These are phyloP conservation scores for Trichoderma sp. DNA, from an alignment of 2,329 filamentous ascomycete genomes.

Conservation along the genomic window DNA sequence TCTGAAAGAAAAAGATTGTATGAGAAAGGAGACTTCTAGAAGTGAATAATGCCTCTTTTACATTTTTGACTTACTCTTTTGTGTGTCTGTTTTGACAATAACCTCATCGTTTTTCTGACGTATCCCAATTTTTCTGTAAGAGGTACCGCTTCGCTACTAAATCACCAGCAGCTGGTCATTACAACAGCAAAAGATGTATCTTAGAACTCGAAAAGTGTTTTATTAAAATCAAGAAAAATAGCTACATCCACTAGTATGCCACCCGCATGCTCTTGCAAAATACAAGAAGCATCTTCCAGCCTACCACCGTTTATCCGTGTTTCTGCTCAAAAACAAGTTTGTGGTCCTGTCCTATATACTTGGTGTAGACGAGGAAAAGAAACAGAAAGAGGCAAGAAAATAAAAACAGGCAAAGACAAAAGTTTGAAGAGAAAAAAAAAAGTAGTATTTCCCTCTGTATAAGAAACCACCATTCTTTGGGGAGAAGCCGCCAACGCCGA, in stretches of 20 bases:
- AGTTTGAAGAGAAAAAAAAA: neutral
- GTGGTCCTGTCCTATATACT: neutral
- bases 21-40: too few species aligned
- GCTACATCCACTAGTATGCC: neutral
- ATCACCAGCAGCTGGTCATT: too few species aligned
- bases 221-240: neutral
- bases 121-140: too few species aligned
- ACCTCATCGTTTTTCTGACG: too few species aligned
- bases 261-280: neutral
- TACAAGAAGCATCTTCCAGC: neutral
- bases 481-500: slow-evolving; percentile 22
- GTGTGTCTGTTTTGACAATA: too few species aligned
- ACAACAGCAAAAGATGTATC: neutral
- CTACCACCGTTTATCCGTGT: neutral
- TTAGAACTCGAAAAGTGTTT: neutral
- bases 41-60: neutral
- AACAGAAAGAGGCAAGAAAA: neutral
- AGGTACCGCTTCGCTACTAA: too few species aligned
- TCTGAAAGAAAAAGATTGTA: too few species aligned
- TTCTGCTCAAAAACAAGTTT: neutral
- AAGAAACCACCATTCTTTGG: slow-evolving; percentile 15
- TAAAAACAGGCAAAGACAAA: neutral
- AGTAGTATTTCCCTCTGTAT: slow-evolving; percentile 12
- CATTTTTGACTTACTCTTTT: neutral
- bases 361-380: neutral